A percentile compares a stretch with the other conserved stretches of the same genome.
Evolutionary conservation across 2,329 filamentous ascomycete species (phyloP).

Genomic region (Fusarium sp.): DNA sequence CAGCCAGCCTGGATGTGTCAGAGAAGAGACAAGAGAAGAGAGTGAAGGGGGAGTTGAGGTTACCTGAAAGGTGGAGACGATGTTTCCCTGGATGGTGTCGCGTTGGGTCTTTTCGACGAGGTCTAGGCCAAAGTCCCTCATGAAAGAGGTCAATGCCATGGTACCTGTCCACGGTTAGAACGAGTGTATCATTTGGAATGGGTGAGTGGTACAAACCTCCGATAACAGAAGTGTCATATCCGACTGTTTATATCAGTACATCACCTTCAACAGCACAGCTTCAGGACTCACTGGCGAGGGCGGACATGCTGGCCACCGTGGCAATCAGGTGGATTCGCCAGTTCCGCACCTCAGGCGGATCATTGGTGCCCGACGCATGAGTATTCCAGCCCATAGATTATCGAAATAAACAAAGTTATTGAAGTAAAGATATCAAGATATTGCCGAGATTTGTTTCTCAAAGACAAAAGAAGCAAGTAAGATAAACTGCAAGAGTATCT

Average conservation of each 20-base stretch:
- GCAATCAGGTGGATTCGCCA: constrained; percentile 47
- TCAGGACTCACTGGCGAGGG: constrained; percentile 43
- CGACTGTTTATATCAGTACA: constrained; percentile 36
- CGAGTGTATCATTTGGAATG: rapidly evolving
- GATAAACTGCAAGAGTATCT: neutral
- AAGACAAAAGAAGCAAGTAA: neutral
- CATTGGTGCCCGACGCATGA: constrained; percentile 49
- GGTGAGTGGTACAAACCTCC: constrained; percentile 33
- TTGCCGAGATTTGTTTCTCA: neutral
- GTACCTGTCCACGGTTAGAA: constrained; percentile 28
- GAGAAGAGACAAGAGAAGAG: too few relatives aligned
- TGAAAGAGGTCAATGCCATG: constrained; percentile 50
- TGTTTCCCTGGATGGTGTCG: constrained; percentile 50
- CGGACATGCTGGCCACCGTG: constrained; percentile 46
- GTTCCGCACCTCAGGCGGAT: constrained; percentile 47
- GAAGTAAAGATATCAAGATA: neutral
- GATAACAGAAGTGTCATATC: constrained; percentile 51
- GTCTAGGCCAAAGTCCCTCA: constrained; percentile 47
- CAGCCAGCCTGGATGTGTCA: constrained; percentile 45
- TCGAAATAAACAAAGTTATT: neutral
- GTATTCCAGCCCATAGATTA: constrained; percentile 43
- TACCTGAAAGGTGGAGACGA: constrained; percentile 49
- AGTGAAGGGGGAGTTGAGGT: too few relatives aligned
- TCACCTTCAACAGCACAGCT: rapidly evolving
- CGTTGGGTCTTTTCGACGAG: constrained; percentile 34